Percentiles rank a stretch among this genome's conserved stretches.
Evolutionary conservation across 2,329 filamentous ascomycete species (phyloP).

Genomic region (Fusarium nelsonii): DNA sequence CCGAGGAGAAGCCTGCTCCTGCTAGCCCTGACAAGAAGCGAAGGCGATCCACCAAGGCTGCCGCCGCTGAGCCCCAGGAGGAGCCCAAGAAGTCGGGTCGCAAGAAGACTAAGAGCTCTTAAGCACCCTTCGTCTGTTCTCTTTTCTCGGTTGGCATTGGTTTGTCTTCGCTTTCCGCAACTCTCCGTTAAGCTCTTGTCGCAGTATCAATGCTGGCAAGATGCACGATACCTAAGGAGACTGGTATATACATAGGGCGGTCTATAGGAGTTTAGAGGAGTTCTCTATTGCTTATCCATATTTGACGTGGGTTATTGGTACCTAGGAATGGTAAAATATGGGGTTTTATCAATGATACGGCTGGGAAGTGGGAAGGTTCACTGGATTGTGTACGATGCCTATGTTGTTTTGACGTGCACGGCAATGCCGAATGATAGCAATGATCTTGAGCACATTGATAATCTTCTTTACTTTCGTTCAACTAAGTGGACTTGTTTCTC

Average conservation of each 20-base stretch:
- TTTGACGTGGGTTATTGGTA: slow-evolving; percentile 29
- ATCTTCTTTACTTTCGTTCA: neutral
- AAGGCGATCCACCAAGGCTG: slow-evolving; percentile 68
- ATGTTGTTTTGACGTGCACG: slow-evolving; percentile 46
- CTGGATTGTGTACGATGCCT: slow-evolving; percentile 40
- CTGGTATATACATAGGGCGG: slow-evolving; percentile 37
- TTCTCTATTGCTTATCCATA: slow-evolving; percentile 27
- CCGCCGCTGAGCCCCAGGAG: slow-evolving; percentile 64
- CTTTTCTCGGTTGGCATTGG: slow-evolving; percentile 35
- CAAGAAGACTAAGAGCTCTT: slow-evolving; percentile 67
- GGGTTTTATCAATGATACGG: slow-evolving; percentile 23
- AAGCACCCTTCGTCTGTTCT: slow-evolving; percentile 36
- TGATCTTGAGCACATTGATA: slow-evolving; percentile 35
- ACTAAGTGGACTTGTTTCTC: neutral
- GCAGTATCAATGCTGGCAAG: slow-evolving; percentile 8
- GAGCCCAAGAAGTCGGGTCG: slow-evolving; percentile 71
- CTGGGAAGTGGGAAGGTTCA: slow-evolving; percentile 23
- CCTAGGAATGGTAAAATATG: slow-evolving; percentile 26
- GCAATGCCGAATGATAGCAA: slow-evolving; percentile 51
- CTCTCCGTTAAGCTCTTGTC: slow-evolving; percentile 39
- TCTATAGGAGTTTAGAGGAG: slow-evolving; percentile 45
- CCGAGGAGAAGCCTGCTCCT: slow-evolving; percentile 58
- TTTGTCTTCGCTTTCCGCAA: slow-evolving; percentile 22
- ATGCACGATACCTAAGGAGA: slow-evolving; percentile 47
- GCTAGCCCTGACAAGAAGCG: slow-evolving; percentile 74